These are phyloP conservation scores for Populus hybrid DNA, from an alignment of 441 rosid species.

Conservation along the genomic window DNA sequence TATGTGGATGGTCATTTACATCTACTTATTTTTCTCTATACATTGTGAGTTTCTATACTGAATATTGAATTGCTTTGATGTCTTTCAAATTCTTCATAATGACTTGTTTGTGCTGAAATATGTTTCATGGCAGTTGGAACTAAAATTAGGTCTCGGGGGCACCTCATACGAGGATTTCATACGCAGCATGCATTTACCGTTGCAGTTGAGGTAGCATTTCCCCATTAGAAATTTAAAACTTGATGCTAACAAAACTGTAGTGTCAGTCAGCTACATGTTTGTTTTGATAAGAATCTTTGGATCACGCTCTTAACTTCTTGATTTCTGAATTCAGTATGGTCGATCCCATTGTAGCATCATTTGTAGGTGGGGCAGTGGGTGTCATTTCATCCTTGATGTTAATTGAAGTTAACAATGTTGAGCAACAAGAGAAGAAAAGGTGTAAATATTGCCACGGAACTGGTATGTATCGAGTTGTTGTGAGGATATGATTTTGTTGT, in stretches of 20 bases:
- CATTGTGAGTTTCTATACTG: neutral
- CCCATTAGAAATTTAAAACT: neutral
- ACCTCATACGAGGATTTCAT: slow-evolving; percentile 95
- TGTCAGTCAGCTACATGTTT: slow-evolving; percentile 4
- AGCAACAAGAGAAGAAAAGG: slow-evolving; percentile 90
- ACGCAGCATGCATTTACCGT: slow-evolving; percentile 70
- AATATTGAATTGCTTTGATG: neutral
- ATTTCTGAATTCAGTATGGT: slow-evolving; percentile 67
- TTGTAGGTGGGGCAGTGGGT: slow-evolving; percentile 96
- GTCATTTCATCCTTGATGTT: slow-evolving; percentile 96
- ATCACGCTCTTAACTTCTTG: slow-evolving; percentile 12
- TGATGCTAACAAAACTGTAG: slow-evolving; percentile 6
- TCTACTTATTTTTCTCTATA: neutral
- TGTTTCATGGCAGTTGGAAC: slow-evolving; percentile 62
- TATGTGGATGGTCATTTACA: neutral
- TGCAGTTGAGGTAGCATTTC: slow-evolving; percentile 70
- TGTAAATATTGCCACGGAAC: slow-evolving; percentile 95
- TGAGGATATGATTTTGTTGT: neutral
- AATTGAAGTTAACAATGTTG: slow-evolving; percentile 85
- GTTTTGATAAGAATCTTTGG: neutral
- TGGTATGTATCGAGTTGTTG: slow-evolving; percentile 40
- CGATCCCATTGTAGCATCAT: slow-evolving; percentile 96
- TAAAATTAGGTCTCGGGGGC: slow-evolving; percentile 85
- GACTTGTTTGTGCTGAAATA: neutral
- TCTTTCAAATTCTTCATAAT: neutral